These are phyloP conservation scores for Aspergillus hiratsukae DNA, from an alignment of 2,329 filamentous ascomycete species.

Conservation along the genomic window DNA sequence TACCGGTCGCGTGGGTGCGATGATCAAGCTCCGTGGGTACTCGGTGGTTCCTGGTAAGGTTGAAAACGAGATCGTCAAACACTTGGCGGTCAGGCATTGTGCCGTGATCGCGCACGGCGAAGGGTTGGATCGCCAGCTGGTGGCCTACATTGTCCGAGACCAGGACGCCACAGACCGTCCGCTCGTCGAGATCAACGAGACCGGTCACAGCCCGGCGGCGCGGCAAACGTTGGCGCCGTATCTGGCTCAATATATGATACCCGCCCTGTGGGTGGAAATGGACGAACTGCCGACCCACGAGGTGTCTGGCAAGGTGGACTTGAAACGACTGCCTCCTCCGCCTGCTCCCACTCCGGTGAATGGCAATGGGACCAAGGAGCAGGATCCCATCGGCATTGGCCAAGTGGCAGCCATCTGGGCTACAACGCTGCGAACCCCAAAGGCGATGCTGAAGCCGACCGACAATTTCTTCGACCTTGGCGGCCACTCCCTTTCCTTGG, in stretches of 20 bases:
- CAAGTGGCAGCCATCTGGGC: constrained; percentile 71
- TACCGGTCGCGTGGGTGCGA: constrained; percentile 68
- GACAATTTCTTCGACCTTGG: constrained; percentile 79
- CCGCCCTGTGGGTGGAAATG: constrained; percentile 70
- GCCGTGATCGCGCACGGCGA: constrained; percentile 71
- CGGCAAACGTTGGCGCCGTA: constrained; percentile 61
- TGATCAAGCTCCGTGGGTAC: constrained; percentile 78
- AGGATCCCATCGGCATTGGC: constrained; percentile 62
- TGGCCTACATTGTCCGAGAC: constrained; percentile 72
- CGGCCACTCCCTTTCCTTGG: constrained; percentile 73
- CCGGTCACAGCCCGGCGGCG: constrained; percentile 66
- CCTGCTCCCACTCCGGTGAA: constrained; percentile 46
- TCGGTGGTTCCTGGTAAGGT: constrained; percentile 74
- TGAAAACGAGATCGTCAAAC: constrained; percentile 65
- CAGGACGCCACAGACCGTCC: constrained; percentile 55
- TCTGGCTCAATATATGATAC: constrained; percentile 80
- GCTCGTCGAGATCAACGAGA: constrained; percentile 61
- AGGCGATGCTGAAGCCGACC: constrained; percentile 58
- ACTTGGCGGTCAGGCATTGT: constrained; percentile 67
- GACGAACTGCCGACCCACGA: constrained; percentile 68
- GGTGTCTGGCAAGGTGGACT: constrained; percentile 74
- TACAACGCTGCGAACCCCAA: constrained; percentile 61
- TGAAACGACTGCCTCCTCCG: constrained; percentile 66
- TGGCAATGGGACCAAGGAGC: constrained; percentile 45
- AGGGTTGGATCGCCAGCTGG: constrained; percentile 67